Base-by-base conservation (phyloP, 225 moss, liverwort and hornwort genomes). In the Ulota crispa region DNA sequence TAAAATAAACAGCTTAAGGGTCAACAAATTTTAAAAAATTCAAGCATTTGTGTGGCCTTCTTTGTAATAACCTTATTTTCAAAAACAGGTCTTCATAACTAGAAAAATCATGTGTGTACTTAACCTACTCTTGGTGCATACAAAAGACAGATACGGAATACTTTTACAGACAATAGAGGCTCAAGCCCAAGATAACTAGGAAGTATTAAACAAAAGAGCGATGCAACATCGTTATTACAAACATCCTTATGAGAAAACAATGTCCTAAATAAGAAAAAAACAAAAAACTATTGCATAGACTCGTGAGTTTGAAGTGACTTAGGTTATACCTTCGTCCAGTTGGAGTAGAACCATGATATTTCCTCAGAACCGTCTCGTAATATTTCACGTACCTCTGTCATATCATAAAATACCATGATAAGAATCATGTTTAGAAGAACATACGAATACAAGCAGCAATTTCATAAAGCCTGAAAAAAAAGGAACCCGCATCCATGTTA, bases 361-460 rank as follows among this genome's bases (percentile, higher is more conserved):
- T 89, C 80, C 84, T 86, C n/a, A 97, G 82, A 37, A 97, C 92
- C 56, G 91, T 89, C 86, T 97, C 97, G 80, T 94, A 97, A 65
- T 97, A 97, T 70, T 92, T 95, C 76, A 97, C 97, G 72, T 97
- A 97, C 21, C 95, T 91, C 97, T 97, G 93, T 64, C 63, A 41
- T 36, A 31, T 57, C 50, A 75, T 31, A 64, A 7, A 21, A 60
- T 32, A 75, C 70, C 18, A 56, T 10, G 2, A 54, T 43, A 52
- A 63, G 77, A 14, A 37, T 75, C 65, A 54, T 4, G 9, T 20
- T 67, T 15, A 54, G 24, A 13, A 81, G 70, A 43, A 32, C 28
- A 68, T 12, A 74, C 50, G 16, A 47, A 47, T 47, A 16, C 47
- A 47, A 47, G 47, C 18, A 61, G 28, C 41, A 72, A 36, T 39